Evolutionary conservation across 2,329 filamentous ascomycete species (phyloP).

Genomic region (Arthrobotrys entomopaga): DNA sequence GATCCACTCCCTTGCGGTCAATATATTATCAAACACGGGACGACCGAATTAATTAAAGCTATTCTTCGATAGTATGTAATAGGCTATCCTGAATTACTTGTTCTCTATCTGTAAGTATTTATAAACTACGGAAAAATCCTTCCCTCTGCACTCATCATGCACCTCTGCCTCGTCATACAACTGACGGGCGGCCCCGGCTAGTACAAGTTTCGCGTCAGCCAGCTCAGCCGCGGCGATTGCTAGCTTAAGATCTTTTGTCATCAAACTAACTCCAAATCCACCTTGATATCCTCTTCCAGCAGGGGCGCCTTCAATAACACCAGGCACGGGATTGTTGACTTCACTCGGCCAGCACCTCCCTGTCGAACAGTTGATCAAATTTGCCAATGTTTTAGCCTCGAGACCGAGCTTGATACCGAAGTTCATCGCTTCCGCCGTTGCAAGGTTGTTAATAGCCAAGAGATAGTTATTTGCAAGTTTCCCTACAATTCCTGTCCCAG

Average conservation of each 20-base stretch:
- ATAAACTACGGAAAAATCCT: conserved; percentile 85
- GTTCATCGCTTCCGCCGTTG: conserved; percentile 74
- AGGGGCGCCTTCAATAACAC: conserved; percentile 60
- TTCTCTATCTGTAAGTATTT: conserved; percentile 73
- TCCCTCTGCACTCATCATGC: conserved; percentile 71
- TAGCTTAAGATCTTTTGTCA: conserved; percentile 81
- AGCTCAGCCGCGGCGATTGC: conserved; percentile 77
- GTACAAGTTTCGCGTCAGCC: conserved; percentile 72
- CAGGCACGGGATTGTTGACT: conserved; percentile 91
- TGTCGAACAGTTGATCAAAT: conserved; percentile 91
- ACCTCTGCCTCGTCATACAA: conserved; percentile 76
- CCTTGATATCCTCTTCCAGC: conserved; percentile 79
- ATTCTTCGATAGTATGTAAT: too few relatives aligned
- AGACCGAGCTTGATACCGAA: conserved; percentile 72
- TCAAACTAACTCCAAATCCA: conserved; percentile 79
- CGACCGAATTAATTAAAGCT: too few relatives aligned
- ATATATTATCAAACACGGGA: too few relatives aligned
- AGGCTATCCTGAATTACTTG: conserved; percentile 36
- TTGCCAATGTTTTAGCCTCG: conserved; percentile 74
- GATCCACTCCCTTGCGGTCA: neutral
- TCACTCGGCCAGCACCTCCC: conserved; percentile 97
- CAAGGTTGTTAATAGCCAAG: conserved; percentile 89
- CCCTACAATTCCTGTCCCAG: conserved; percentile 85
- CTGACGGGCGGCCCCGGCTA: conserved; percentile 71
- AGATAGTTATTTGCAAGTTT: conserved; percentile 99